These are phyloP conservation scores for Dissophora globulifera DNA, from an alignment of 192 early-diverging fungal genomes.

Conservation along the genomic window DNA sequence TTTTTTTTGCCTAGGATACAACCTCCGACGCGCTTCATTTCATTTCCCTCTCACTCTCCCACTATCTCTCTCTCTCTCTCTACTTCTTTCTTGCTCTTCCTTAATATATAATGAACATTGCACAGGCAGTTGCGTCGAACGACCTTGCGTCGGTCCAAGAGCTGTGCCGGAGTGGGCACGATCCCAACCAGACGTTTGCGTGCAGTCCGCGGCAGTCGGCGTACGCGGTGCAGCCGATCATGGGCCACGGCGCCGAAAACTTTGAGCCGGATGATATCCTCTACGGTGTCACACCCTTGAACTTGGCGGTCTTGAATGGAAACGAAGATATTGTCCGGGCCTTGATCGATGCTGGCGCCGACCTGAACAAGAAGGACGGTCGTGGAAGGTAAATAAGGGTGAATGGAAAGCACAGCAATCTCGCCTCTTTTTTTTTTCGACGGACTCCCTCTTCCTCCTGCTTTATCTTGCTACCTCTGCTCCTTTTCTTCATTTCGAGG, in stretches of 20 bases:
- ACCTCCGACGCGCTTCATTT: too few species aligned
- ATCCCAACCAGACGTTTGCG: conserved; percentile 56
- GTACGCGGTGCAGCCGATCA: conserved; percentile 43
- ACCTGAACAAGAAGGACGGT: conserved; percentile 68
- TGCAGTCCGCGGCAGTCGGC: conserved; percentile 59
- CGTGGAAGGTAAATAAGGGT: conserved; percentile 64
- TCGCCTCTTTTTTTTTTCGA: too few species aligned
- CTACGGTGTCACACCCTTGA: conserved; percentile 63
- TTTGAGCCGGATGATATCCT: conserved; percentile 53
- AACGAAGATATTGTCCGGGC: conserved; percentile 65
- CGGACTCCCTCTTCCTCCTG: too few species aligned
- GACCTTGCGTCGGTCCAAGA: conserved; percentile 48
- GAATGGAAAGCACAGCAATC: conserved; percentile 61
- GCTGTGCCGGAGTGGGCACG: conserved; percentile 53
- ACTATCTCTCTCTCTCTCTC: too few species aligned
- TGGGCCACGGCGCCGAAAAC: conserved; percentile 31
- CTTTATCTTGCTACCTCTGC: too few species aligned
- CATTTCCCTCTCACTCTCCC: neutral
- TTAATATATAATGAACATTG: conserved; percentile 49
- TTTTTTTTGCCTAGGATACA: too few species aligned
- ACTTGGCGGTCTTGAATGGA: conserved; percentile 68
- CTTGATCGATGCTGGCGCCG: conserved; percentile 65
- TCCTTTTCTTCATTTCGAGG: too few species aligned
- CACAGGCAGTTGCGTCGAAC: conserved; percentile 54
- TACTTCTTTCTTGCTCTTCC: neutral